These are phyloP conservation scores for Penicillium canescens DNA, from an alignment of 495 filamentous ascomycete genomes.

Conservation along the genomic window DNA sequence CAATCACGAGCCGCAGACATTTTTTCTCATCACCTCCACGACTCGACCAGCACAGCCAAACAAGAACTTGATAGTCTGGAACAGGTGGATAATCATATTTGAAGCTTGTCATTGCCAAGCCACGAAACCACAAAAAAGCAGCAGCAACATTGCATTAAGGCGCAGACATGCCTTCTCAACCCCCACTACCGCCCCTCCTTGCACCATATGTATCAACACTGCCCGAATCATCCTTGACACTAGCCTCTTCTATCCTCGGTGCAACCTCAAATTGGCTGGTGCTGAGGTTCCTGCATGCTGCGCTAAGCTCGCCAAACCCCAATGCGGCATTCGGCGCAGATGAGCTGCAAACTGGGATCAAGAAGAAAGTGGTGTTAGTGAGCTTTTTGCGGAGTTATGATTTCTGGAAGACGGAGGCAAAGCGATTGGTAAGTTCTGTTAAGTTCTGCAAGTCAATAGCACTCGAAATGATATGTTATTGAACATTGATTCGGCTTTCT, in stretches of 20 bases:
- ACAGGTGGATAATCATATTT: not conserved
- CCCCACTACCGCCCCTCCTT: constrained; percentile 65
- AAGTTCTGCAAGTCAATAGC: not conserved
- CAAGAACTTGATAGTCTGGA: not conserved
- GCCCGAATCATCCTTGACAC: constrained; percentile 57
- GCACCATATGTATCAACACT: constrained; percentile 58
- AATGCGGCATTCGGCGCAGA: constrained; percentile 22
- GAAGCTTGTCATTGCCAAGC: not conserved
- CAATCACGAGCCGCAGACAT: constrained; percentile 33
- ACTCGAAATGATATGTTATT: constrained; percentile 3
- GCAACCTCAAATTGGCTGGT: constrained; percentile 76
- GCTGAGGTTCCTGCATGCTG: constrained; percentile 60
- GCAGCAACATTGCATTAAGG: not conserved
- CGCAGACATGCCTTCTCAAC: constrained; percentile 48
- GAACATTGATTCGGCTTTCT: not conserved
- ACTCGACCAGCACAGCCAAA: not conserved
- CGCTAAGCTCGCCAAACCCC: constrained; percentile 37
- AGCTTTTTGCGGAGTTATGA: constrained; percentile 74
- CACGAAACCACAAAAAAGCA: not conserved
- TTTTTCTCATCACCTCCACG: constrained; percentile 36
- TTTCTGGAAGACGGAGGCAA: constrained; percentile 71
- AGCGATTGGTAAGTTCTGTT: constrained; percentile 53
- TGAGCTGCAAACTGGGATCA: constrained; percentile 24
- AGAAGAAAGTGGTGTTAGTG: constrained; percentile 67
- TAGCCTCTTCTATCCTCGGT: constrained; percentile 73